A percentile compares a stretch with the other conserved stretches of the same genome.
Evolutionary conservation across 108 stramenopile species (phyloP).

Genomic region (Hondaea fermentalgiana): DNA sequence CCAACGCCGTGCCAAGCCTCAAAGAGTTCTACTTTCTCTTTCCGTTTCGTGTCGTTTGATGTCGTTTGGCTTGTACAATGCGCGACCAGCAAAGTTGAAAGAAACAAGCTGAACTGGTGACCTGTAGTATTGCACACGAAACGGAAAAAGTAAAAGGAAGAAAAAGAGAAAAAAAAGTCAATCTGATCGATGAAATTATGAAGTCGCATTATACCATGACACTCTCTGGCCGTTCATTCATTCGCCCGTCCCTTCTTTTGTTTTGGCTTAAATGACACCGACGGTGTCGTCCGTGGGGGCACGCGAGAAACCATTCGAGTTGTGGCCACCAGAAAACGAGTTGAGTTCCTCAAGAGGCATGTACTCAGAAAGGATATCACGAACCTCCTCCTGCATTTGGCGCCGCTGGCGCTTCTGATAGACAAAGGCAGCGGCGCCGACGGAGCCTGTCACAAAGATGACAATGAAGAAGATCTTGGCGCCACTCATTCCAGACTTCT

Average conservation of each 20-base stretch:
- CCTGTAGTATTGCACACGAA: no score
- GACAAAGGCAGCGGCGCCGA: not conserved
- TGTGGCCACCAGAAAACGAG: not conserved
- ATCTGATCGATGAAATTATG: not conserved
- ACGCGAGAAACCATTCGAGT: not conserved
- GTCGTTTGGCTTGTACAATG: no score
- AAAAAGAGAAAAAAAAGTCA: not conserved
- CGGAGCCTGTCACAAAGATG: not conserved
- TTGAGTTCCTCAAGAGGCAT: not conserved
- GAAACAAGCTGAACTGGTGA: no score
- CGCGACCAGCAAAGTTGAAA: no score
- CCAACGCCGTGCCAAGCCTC: no score
- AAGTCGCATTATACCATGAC: no score
- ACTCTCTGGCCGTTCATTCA: no score
- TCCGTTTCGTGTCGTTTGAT: no score
- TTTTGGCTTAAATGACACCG: not conserved
- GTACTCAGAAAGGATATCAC: conserved; percentile 4
- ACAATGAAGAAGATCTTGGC: not conserved
- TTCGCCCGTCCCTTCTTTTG: no score
- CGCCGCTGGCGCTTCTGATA: not conserved
- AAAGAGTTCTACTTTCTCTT: no score
- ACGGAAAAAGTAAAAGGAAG: no score
- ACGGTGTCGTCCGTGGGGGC: not conserved
- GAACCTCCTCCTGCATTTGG: conserved; percentile 19
- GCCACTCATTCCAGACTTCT: not conserved